Percentiles rank a stretch among this genome's conserved stretches.
phyloP scores from a whole-genome alignment of 1,139 yeast species.

The Lodderomyces metapsilosis region DNA sequence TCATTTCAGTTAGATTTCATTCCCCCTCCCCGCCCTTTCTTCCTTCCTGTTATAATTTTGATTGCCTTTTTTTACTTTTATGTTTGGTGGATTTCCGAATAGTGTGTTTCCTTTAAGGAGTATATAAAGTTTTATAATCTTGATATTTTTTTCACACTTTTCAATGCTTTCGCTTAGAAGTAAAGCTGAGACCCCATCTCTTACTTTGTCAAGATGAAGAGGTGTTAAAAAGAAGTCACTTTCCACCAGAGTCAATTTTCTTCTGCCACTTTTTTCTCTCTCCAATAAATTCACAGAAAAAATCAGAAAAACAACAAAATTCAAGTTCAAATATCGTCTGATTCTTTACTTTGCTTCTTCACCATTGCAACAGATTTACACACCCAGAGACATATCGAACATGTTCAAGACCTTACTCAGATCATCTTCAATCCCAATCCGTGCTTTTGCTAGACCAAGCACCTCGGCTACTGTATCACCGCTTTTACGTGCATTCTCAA shows the following conservation, averaged over 20 bases:
- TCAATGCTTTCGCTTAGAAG: too few relatives aligned
- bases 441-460: conserved; percentile 8
- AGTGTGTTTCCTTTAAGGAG: background rate
- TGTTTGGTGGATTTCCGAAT: background rate
- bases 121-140: background rate
- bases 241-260: background rate
- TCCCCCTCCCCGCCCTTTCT: background rate
- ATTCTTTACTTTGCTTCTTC: background rate
- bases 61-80: background rate
- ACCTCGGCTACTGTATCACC: background rate
- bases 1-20: conserved; percentile 54
- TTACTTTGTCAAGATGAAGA: background rate
- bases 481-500: conserved; percentile 9
- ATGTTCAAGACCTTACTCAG: conserved; percentile 16
- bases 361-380: background rate
- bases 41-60: background rate
- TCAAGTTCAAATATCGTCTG: too few relatives aligned
- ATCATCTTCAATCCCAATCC: conserved; percentile 7
- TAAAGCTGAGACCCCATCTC: too few relatives aligned
- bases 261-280: background rate
- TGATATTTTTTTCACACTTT: too few relatives aligned
- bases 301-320: too few relatives aligned
- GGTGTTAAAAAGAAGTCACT: background rate
- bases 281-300: background rate
- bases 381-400: background rate